Evolutionary conservation across 441 rosid species (phyloP), one percentile per base, ranked within the genome.

Genomic region (Syzygium malaccense): DNA sequence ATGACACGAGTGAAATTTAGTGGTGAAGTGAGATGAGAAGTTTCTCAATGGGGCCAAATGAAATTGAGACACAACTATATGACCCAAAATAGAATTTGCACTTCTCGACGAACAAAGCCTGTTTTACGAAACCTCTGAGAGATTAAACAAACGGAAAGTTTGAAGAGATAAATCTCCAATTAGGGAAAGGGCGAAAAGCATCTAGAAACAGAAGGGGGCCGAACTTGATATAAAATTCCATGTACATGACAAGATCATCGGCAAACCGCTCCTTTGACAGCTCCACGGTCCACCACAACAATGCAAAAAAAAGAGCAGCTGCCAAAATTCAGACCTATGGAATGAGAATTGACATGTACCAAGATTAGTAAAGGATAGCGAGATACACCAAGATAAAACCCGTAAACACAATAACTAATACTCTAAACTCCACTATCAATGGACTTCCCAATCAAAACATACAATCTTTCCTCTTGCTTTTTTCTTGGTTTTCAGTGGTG

Each of bases 371-470:
- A 0, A 32, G 78, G 78, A 66, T 32, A 66, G 78, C 2, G 0
- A 66, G 45, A 14, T 68, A 68, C 18, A 18, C 45, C 79, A 33
- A 71, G 80, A 15, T 20, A 37, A 71, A 37, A 15, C 49, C 80
- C 0, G 0, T 37, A 28, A 0, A 71, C 51, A 37, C 8, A 1
- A 0, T 71, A 37, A 37, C 17, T 37, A 37, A 37, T 0, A 71
- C 83, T 11, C 51, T 11, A 11, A 37, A 4, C n/a, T 20, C 83
- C 51, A 37, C 14, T 41, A 19, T 37, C n/a, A 71, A 71, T 37
- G 3, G 83, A 71, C n/a, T 71, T 71, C 83, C 41, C 83, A 71
- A 71, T 71, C 83, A 20, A 37, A 37, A 20, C n/a, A 71, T 71
- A 71, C 51, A 37, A 37, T 20, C 51, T 37, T 71, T 14, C 51